phyloP scores from a whole-genome alignment of 495 filamentous ascomycete species.

The Penicillium subrubescens region DNA sequence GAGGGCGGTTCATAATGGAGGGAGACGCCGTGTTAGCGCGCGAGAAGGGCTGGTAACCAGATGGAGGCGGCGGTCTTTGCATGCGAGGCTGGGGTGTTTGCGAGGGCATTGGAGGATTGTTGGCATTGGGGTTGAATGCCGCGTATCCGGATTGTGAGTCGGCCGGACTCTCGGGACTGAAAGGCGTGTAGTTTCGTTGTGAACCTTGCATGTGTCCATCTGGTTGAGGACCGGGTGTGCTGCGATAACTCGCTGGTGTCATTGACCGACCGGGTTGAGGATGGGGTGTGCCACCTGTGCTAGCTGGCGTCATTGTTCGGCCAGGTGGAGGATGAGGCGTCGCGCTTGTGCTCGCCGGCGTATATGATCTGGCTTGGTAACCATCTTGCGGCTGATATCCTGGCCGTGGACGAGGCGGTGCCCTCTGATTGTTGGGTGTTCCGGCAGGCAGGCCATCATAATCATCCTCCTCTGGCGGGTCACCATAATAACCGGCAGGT shows the following conservation, averaged over 20 bases:
- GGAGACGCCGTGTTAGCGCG: conserved; percentile 31
- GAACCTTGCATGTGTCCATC: conserved; percentile 12
- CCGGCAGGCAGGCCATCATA: background rate
- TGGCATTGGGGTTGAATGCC: conserved; percentile 25
- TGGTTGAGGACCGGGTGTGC: conserved; percentile 19
- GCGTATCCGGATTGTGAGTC: conserved; percentile 16
- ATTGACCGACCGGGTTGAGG: conserved; percentile 17
- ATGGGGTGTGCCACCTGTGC: conserved; percentile 5
- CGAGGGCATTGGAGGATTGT: background rate
- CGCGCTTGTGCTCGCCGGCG: conserved; percentile 4
- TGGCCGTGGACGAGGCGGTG: conserved; percentile 6
- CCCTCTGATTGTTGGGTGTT: conserved; percentile 2
- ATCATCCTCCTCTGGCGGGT: background rate
- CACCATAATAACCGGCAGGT: conserved; percentile 11
- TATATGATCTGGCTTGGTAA: conserved; percentile 17
- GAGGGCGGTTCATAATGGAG: conserved; percentile 25
- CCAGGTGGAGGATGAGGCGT: background rate
- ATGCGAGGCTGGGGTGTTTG: conserved; percentile 18
- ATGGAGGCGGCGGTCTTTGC: conserved; percentile 8
- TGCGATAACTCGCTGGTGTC: conserved; percentile 26
- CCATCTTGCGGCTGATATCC: conserved; percentile 16
- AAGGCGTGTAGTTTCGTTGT: conserved; percentile 5
- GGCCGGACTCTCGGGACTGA: conserved; percentile 16
- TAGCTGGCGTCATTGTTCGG: background rate
- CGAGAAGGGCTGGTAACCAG: conserved; percentile 20